A percentile compares a stretch with the other conserved stretches of the same genome.
These are phyloP conservation scores for Rhodomyrtus tomentosa DNA, from an alignment of 345 rosid genomes.

Conservation along the genomic window DNA sequence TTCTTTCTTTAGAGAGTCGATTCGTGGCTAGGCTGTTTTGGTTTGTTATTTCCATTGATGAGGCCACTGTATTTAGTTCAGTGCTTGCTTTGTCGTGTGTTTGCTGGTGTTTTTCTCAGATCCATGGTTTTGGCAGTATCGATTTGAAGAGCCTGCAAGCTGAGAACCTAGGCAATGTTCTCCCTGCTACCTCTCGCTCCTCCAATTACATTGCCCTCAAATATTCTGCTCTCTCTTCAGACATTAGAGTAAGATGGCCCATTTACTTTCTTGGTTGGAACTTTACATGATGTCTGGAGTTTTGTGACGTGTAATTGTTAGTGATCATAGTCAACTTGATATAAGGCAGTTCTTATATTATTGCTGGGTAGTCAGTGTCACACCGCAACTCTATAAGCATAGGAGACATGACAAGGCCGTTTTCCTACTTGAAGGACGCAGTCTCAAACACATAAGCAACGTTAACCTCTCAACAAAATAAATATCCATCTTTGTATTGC, in stretches of 20 bases:
- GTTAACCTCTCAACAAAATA: not conserved
- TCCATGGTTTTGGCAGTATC: constrained; percentile 88
- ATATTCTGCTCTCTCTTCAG: constrained; percentile 46
- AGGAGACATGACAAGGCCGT: not conserved
- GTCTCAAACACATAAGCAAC: not conserved
- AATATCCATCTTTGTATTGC: not conserved
- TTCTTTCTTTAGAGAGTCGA: not conserved
- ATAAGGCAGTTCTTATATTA: not conserved
- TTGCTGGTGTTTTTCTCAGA: constrained; percentile 45
- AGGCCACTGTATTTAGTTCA: not conserved
- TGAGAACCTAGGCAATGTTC: constrained; percentile 65
- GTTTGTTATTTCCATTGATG: not conserved
- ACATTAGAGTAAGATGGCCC: constrained; percentile 52
- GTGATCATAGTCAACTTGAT: not conserved
- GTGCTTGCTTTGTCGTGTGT: not conserved
- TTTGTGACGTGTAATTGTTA: not conserved
- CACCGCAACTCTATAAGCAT: not conserved
- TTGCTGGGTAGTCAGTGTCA: not conserved
- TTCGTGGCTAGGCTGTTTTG: not conserved
- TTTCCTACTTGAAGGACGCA: not conserved
- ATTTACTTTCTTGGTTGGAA: not conserved
- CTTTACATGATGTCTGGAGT: not conserved
- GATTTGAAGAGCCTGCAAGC: constrained; percentile 95
- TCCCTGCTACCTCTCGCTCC: constrained; percentile 85
- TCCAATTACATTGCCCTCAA: constrained; percentile 81